Evolutionary conservation across 306 rosid species (phyloP).

Genomic region (Fragaria vesca): DNA sequence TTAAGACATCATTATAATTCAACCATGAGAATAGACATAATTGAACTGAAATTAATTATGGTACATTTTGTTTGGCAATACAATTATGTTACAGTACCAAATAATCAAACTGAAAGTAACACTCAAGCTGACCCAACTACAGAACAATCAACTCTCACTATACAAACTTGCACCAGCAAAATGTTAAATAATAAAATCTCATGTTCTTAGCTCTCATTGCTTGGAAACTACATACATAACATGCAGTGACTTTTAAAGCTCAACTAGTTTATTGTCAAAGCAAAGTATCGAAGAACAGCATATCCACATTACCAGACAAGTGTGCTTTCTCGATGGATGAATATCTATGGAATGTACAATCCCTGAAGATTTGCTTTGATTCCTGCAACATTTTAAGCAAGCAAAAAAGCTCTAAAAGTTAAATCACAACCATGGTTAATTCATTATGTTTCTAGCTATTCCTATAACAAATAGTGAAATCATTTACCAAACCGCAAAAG

Average conservation of each 20-base stretch:
- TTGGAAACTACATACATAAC: too few species aligned
- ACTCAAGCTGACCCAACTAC: not conserved
- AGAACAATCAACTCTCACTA: not conserved
- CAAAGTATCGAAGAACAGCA: not conserved
- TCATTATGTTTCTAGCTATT: not conserved
- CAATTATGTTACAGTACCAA: not conserved
- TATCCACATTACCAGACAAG: slow-evolving; percentile 65
- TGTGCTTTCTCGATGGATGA: slow-evolving; percentile 88
- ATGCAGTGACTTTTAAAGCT: not conserved
- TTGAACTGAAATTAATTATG: not conserved
- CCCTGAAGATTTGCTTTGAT: slow-evolving; percentile 54
- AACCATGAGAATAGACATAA: not conserved
- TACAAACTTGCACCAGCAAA: too few species aligned
- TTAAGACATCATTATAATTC: not conserved
- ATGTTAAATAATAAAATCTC: too few species aligned
- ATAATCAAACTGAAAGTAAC: not conserved
- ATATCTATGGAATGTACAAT: slow-evolving; percentile 88
- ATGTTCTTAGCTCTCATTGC: too few species aligned
- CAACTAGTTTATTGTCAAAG: not conserved
- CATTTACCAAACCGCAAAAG: not conserved
- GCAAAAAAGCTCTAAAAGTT: slow-evolving; percentile 2
- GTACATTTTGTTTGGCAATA: not conserved
- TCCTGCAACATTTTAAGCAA: slow-evolving; percentile 56
- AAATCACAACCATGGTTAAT: not conserved
- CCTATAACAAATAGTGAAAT: not conserved